phyloP scores from a whole-genome alignment of 176 grass and related monocot genomes.

The Rhipidocladum racemiflorum region DNA sequence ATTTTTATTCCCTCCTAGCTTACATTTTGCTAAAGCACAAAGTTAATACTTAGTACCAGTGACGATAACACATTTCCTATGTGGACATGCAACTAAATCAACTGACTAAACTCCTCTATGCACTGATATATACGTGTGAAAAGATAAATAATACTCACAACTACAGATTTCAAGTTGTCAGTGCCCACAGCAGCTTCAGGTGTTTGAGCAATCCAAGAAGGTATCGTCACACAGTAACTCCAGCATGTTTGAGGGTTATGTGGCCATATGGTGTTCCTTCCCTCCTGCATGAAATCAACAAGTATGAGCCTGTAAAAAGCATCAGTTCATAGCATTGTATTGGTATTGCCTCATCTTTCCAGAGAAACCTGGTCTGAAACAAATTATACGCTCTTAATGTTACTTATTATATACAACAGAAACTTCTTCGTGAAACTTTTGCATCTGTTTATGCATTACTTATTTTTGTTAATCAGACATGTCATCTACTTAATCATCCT shows the following conservation, averaged over 20 bases:
- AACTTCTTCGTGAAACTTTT: no score
- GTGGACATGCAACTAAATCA: conserved; percentile 2
- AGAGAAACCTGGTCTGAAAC: no score
- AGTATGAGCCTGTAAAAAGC: background rate
- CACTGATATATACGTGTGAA: no score
- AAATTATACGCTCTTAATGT: background rate
- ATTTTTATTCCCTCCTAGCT: background rate
- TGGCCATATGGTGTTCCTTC: conserved; percentile 87
- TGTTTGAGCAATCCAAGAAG: conserved; percentile 84
- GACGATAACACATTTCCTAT: background rate
- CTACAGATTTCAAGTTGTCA: conserved; percentile 82
- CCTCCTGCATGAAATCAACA: conserved; percentile 55
- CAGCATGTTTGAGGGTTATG: conserved; percentile 94
- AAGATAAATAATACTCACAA: conserved; percentile 65
- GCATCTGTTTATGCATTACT: background rate
- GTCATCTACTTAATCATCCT: background rate
- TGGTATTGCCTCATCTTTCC: background rate
- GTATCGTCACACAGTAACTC: conserved; percentile 93
- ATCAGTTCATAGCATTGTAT: background rate
- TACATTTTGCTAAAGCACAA: conserved; percentile 2
- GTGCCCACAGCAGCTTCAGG: conserved; percentile 63
- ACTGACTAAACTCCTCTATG: background rate
- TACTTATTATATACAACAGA: no score
- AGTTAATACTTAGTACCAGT: background rate
- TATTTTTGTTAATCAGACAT: background rate